Evolutionary conservation across 1,139 yeast genomes (phyloP).

Genomic region (Protomyces inundatus): DNA sequence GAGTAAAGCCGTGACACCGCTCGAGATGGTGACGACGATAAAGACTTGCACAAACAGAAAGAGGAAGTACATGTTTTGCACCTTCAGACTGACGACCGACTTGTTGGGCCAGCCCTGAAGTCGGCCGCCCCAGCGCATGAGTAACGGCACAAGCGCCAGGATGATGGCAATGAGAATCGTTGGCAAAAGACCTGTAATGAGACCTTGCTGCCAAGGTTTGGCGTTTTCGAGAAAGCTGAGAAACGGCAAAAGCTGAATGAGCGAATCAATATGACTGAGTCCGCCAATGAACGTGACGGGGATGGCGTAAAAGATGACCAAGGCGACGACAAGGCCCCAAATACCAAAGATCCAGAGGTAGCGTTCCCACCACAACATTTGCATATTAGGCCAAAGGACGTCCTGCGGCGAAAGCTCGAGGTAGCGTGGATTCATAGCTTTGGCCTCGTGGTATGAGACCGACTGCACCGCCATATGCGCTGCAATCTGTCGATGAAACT

Average conservation of each 20-base stretch:
- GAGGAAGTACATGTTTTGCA: conserved; percentile 81
- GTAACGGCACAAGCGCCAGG: conserved; percentile 77
- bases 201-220: conserved; percentile 65
- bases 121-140: conserved; percentile 56
- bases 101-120: conserved; percentile 64
- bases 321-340: conserved; percentile 49
- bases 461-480: conserved; percentile 85
- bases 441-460: conserved; percentile 57
- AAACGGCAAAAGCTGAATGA: conserved; percentile 64
- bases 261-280: conserved; percentile 71
- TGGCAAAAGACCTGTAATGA: conserved; percentile 82
- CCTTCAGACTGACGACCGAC: conserved; percentile 68
- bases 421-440: conserved; percentile 56
- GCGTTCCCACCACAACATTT: conserved; percentile 82
- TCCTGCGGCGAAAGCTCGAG: conserved; percentile 74
- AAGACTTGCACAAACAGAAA: conserved; percentile 86
- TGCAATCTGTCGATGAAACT: conserved; percentile 78
- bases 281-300: conserved; percentile 98
- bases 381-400: conserved; percentile 78
- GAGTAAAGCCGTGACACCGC: conserved; percentile 75
- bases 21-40: conserved; percentile 71
- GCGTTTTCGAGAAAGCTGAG: conserved; percentile 54
- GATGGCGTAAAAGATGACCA: conserved; percentile 81
- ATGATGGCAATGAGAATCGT: conserved; percentile 72
- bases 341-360: conserved; percentile 51